A percentile compares a stretch with the other conserved stretches of the same genome.
These are phyloP conservation scores for Globisporangium mamillatum DNA, from an alignment of 352 stramenopile species.

Conservation along the genomic window DNA sequence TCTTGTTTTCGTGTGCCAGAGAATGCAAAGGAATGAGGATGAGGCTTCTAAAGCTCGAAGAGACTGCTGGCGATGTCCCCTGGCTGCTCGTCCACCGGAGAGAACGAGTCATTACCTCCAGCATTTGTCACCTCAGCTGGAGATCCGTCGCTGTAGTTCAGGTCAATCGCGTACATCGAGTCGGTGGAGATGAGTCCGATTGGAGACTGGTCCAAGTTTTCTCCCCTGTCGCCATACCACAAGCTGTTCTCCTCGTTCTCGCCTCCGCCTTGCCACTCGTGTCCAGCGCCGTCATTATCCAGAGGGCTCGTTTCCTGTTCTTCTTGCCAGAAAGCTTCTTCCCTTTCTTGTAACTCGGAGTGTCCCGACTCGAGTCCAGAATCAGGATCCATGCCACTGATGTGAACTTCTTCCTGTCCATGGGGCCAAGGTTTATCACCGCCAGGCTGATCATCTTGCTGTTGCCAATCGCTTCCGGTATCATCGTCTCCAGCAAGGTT, in stretches of 20 bases:
- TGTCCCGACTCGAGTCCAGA: neutral
- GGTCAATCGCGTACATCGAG: constrained; percentile 55
- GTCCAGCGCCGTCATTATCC: neutral
- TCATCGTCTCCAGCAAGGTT: neutral
- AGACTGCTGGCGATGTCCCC: neutral
- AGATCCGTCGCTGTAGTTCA: constrained; percentile 23
- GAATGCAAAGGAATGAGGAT: neutral
- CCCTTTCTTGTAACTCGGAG: neutral
- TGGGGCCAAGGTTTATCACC: neutral
- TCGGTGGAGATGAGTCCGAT: constrained; percentile 39
- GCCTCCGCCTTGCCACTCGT: neutral
- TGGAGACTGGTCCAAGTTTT: neutral
- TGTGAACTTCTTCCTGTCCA: neutral
- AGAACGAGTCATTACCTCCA: constrained; percentile 8
- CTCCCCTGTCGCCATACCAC: neutral
- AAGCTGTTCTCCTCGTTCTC: neutral
- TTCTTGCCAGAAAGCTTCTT: neutral
- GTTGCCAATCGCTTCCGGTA: neutral
- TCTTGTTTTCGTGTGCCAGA: constrained; percentile 1
- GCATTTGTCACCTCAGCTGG: neutral
- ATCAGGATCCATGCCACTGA: neutral
- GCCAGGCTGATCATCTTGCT: neutral
- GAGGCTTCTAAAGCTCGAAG: neutral
- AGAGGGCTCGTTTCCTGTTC: neutral
- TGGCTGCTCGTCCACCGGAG: neutral